Evolutionary conservation across 768 basidiomycete species (phyloP).

Genomic region (Russula compacta): DNA sequence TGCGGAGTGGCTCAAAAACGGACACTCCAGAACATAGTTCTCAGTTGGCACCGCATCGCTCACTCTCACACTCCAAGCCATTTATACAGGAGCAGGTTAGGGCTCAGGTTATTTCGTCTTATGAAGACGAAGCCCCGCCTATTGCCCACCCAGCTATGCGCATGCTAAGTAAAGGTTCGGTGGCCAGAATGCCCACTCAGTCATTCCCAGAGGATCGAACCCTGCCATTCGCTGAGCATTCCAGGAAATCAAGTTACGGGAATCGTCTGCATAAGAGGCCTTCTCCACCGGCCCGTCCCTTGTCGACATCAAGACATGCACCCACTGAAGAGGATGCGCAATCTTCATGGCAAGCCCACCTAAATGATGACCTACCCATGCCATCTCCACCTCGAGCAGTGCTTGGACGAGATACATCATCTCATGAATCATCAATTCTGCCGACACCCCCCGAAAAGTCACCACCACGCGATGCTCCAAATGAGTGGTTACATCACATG

Average conservation of each 20-base stretch:
- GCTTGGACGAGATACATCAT: not conserved
- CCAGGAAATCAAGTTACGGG: not conserved
- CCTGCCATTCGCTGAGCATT: not conserved
- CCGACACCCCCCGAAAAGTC: constrained; percentile 8
- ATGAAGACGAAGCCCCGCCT: constrained; percentile 14
- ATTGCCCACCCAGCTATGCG: constrained; percentile 6
- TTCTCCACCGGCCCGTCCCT: not conserved
- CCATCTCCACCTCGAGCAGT: not conserved
- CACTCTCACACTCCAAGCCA: not conserved
- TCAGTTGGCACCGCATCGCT: not conserved
- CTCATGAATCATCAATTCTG: not conserved
- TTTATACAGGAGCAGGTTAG: not conserved
- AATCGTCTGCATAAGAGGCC: not conserved
- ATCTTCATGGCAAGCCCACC: not conserved
- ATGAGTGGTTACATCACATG: not conserved
- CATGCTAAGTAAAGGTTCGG: constrained; percentile 1
- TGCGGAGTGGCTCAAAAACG: not conserved
- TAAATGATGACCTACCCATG: not conserved
- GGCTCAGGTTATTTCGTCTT: not conserved
- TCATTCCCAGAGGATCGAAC: not conserved
- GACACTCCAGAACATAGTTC: not conserved
- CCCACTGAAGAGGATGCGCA: not conserved
- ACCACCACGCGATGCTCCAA: not conserved
- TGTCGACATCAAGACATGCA: not conserved
- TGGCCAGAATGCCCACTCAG: not conserved